Conservation (phyloP, 495 filamentous ascomycete species). For the Penicillium paradoxum region DNA sequence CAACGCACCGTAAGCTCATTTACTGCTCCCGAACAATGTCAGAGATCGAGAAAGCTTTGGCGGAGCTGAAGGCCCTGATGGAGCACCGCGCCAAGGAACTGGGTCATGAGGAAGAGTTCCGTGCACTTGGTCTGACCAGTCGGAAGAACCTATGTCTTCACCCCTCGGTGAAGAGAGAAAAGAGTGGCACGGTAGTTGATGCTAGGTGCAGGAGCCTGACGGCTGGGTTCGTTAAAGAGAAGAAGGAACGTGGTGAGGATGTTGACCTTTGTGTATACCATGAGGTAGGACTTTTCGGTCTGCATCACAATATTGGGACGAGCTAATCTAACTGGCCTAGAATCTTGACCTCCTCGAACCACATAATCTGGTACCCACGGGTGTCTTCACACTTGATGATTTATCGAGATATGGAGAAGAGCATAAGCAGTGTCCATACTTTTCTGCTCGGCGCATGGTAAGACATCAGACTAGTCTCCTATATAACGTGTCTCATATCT, state of each 20-base stretch:
- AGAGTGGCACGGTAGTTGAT: slow-evolving; percentile 90
- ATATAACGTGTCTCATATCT: slow-evolving; percentile 1
- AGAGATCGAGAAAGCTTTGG: slow-evolving; percentile 79
- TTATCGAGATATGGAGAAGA: slow-evolving; percentile 84
- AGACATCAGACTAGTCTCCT: slow-evolving; percentile 11
- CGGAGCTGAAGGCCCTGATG: slow-evolving; percentile 89
- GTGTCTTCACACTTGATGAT: slow-evolving; percentile 93
- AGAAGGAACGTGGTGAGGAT: slow-evolving; percentile 89
- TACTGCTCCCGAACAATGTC: slow-evolving; percentile 88
- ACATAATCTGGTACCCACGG: slow-evolving; percentile 86
- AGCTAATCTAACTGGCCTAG: slow-evolving; percentile 41
- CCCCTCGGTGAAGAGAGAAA: slow-evolving; percentile 90
- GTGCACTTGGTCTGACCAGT: slow-evolving; percentile 87
- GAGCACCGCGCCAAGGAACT: slow-evolving; percentile 84
- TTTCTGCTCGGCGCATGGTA: slow-evolving; percentile 91
- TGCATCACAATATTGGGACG: not conserved
- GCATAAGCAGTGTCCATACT: slow-evolving; percentile 96
- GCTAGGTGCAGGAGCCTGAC: slow-evolving; percentile 92
- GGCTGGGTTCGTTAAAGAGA: slow-evolving; percentile 94
- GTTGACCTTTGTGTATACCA: slow-evolving; percentile 94
- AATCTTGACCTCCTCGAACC: slow-evolving; percentile 94
- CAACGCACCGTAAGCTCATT: slow-evolving; percentile 89
- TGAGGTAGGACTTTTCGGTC: slow-evolving; percentile 53
- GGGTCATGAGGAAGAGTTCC: slow-evolving; percentile 84
- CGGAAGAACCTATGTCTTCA: slow-evolving; percentile 97